Conservation (phyloP, 1,284 basidiomycete species). For the Cystobasidium pallidum region DNA sequence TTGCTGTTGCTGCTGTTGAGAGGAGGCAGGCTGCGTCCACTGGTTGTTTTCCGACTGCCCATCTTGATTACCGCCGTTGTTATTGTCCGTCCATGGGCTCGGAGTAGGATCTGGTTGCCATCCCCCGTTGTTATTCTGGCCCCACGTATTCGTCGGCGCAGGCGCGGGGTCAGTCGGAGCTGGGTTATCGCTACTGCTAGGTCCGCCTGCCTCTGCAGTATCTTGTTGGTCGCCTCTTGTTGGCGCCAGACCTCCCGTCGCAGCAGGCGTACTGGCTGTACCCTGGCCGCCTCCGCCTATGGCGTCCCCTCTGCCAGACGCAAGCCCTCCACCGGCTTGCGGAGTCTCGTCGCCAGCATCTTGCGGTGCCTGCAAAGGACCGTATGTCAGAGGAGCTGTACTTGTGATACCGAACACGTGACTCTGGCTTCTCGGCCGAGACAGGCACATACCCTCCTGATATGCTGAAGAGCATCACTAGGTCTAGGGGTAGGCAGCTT, state of each 20-base stretch:
- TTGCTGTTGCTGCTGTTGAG: constrained; percentile 7
- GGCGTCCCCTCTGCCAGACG: constrained; percentile 3
- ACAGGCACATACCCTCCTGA: not conserved
- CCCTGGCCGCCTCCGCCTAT: not conserved
- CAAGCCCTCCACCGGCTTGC: constrained; percentile 7
- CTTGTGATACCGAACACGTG: not conserved
- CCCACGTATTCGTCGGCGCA: not conserved
- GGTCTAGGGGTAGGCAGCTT: not conserved
- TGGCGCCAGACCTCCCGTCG: not conserved
- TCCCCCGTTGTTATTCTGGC: constrained; percentile 1
- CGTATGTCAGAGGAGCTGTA: not conserved
- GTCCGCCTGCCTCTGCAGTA: not conserved
- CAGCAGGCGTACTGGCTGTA: not conserved
- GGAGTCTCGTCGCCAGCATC: constrained; percentile 6
- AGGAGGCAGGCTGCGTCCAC: constrained; percentile 12
- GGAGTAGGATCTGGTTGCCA: not conserved
- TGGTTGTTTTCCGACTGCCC: not conserved
- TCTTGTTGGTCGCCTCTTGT: not conserved
- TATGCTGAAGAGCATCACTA: not conserved
- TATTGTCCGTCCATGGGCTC: not conserved
- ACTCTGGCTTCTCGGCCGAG: not conserved
- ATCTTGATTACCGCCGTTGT: constrained; percentile 15
- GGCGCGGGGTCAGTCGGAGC: not conserved
- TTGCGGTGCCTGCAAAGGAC: not conserved
- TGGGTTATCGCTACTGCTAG: not conserved